Evolutionary conservation across 768 basidiomycete genomes (phyloP).

Genomic region (Boletus bicolor): DNA sequence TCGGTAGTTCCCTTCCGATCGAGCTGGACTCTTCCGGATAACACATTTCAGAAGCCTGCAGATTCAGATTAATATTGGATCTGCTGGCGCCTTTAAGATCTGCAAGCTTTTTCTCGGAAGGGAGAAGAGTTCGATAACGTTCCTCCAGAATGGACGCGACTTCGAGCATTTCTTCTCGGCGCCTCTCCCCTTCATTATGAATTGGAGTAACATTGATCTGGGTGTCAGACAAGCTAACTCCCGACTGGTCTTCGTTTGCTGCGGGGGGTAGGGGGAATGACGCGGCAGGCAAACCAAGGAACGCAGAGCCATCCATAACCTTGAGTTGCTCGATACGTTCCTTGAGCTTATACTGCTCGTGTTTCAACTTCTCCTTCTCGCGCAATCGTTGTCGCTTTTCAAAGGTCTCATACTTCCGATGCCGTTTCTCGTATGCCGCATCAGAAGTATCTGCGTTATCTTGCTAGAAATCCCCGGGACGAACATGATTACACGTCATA

Average conservation of each 20-base stretch:
- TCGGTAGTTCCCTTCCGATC: slow-evolving; percentile 5
- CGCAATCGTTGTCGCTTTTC: slow-evolving; percentile 83
- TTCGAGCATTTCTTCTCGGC: slow-evolving; percentile 71
- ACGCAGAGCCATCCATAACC: slow-evolving; percentile 68
- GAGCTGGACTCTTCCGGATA: slow-evolving; percentile 15
- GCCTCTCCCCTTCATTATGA: slow-evolving; percentile 66
- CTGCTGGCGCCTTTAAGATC: slow-evolving; percentile 29
- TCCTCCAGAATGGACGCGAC: slow-evolving; percentile 63
- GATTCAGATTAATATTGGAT: slow-evolving; percentile 8
- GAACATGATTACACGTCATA: slow-evolving; percentile 9
- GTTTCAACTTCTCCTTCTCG: slow-evolving; percentile 89
- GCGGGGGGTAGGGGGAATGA: slow-evolving; percentile 46
- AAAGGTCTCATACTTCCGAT: slow-evolving; percentile 81
- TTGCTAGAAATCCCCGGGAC: slow-evolving; percentile 30
- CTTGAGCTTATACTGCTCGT: slow-evolving; percentile 89
- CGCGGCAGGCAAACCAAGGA: slow-evolving; percentile 58
- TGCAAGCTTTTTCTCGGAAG: slow-evolving; percentile 52
- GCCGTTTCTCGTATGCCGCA: slow-evolving; percentile 74
- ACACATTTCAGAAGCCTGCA: slow-evolving; percentile 14
- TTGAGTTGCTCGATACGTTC: slow-evolving; percentile 83
- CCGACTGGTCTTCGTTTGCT: slow-evolving; percentile 26
- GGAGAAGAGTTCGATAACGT: slow-evolving; percentile 72
- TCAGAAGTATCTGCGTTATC: slow-evolving; percentile 71
- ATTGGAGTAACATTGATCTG: slow-evolving; percentile 38
- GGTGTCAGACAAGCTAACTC: slow-evolving; percentile 30